These are phyloP conservation scores for Chloris gayana DNA, from an alignment of 176 grass and related monocot species.

Conservation along the genomic window DNA sequence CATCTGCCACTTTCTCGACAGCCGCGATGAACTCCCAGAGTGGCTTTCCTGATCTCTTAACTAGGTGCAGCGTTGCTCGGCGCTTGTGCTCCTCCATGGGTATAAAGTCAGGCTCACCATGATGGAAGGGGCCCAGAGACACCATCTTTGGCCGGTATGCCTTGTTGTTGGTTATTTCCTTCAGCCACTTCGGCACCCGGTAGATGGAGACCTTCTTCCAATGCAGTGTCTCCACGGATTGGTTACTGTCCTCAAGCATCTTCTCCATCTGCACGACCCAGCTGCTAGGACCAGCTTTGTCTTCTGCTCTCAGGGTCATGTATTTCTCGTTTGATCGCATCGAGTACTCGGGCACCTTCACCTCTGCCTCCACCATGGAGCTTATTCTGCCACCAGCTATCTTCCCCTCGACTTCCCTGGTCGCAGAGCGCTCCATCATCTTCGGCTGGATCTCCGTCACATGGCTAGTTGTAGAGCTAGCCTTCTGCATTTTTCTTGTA, in stretches of 20 bases:
- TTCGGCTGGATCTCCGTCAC: too few species aligned
- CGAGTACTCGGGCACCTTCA: too few species aligned
- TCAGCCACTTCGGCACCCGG: conserved; percentile 42
- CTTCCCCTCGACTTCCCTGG: too few species aligned
- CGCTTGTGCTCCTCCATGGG: conserved; percentile 72
- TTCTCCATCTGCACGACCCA: conserved; percentile 42
- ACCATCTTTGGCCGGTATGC: conserved; percentile 47
- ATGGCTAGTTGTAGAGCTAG: too few species aligned
- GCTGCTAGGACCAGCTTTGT: too few species aligned
- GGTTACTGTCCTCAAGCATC: conserved; percentile 3
- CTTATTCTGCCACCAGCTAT: too few species aligned
- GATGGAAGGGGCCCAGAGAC: conserved; percentile 63
- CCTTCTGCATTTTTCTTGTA: too few species aligned
- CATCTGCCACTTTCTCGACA: conserved; percentile 22
- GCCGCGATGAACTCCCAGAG: conserved; percentile 22
- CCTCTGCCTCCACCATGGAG: too few species aligned
- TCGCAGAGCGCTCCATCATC: too few species aligned
- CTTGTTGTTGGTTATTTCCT: not conserved
- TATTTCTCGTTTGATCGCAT: too few species aligned
- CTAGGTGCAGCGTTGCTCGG: conserved; percentile 40
- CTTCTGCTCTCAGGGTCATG: too few species aligned
- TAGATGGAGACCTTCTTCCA: conserved; percentile 53
- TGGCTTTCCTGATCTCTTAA: conserved; percentile 33
- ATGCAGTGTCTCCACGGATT: not conserved
- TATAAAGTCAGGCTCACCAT: conserved; percentile 23